These are phyloP conservation scores for Viola pubescens DNA, from an alignment of 441 rosid genomes.

Conservation along the genomic window DNA sequence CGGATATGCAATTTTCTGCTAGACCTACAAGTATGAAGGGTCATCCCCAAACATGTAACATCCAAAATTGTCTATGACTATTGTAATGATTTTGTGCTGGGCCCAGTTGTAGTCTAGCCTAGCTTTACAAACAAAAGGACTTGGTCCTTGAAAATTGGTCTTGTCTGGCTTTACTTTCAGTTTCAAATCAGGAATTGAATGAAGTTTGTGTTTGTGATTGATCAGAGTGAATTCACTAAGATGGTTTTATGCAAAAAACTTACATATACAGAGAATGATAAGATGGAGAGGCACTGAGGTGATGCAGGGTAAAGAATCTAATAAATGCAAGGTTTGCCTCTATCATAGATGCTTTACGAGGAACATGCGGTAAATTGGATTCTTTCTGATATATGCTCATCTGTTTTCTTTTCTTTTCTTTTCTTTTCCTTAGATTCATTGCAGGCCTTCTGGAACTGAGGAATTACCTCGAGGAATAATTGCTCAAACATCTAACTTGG, in stretches of 20 bases:
- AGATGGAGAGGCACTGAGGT: constrained; percentile 36
- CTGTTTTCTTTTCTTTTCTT: constrained; percentile 9
- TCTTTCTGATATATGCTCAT: background rate
- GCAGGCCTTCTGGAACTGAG: constrained; percentile 51
- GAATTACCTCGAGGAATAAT: constrained; percentile 65
- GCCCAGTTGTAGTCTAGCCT: background rate
- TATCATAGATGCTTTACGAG: background rate
- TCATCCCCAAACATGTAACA: background rate
- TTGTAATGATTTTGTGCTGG: background rate
- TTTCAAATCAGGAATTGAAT: background rate
- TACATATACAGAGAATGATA: constrained; percentile 43
- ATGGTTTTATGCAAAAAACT: constrained; percentile 12
- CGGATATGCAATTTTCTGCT: background rate
- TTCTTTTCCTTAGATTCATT: constrained; percentile 27
- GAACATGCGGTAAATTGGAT: background rate
- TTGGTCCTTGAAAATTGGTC: background rate
- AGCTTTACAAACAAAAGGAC: background rate
- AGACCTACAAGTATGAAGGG: background rate
- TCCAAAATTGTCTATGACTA: background rate
- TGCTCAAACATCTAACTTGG: constrained; percentile 49
- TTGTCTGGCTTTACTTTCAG: background rate
- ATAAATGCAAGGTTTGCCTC: constrained; percentile 52
- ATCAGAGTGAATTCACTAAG: background rate
- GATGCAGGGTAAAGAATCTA: constrained; percentile 23
- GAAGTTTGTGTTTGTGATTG: background rate